Evolutionary conservation across 2,329 filamentous ascomycete species (phyloP), one percentile per base, ranked within the genome.

Genomic region (Akanthomyces dipterigenus): DNA sequence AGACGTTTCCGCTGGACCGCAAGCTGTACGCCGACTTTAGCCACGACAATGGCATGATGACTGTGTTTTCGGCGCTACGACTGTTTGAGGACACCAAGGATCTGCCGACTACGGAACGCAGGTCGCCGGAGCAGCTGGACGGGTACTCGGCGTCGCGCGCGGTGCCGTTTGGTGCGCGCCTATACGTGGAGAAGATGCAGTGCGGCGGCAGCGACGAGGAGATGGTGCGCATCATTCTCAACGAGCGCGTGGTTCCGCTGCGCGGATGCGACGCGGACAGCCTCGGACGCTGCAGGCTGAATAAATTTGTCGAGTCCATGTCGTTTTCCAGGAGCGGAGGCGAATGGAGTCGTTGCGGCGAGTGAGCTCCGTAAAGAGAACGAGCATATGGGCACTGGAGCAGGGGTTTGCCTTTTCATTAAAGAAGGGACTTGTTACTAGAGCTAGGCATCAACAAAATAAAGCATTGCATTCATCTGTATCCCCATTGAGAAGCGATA

Each of bases 11-110:
- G 0, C 76, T 96, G 0, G 80, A 82, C 64, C 74, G 77, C 48
- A 76, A 76, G 12, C 75, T 96, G 1, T 97, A 96, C 69, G 92
- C 91, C 0, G 93, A 97, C 73, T 96, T 97, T 70, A 90, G 87
- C 64, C 93, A 97, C 73, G 93, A 97, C 74, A 96, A 96, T 72
- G 87, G 89, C 70, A 91, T 97, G 86, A 85, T 84, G 34, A 82
- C 83, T 8, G 85, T 96, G 7, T 89, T 89, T 70, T 86, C 85
- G 5, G 91, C 91, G 0, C 70, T 97, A 65, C 90, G 91, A 0
- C 76, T 96, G 28, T 96, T 91, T 75, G 89, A 92, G 66, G 75
- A 74, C 48, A 90, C 85, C 0, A 68, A 71, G 16, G 77, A 80
- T 12, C 75, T 88, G 26, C 79, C 82, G 2, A 80, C 79, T 26